A percentile compares a stretch with the other conserved stretches of the same genome.
phyloP scores from a whole-genome alignment of 495 filamentous ascomycete species.

The Penicillium paradoxum region DNA sequence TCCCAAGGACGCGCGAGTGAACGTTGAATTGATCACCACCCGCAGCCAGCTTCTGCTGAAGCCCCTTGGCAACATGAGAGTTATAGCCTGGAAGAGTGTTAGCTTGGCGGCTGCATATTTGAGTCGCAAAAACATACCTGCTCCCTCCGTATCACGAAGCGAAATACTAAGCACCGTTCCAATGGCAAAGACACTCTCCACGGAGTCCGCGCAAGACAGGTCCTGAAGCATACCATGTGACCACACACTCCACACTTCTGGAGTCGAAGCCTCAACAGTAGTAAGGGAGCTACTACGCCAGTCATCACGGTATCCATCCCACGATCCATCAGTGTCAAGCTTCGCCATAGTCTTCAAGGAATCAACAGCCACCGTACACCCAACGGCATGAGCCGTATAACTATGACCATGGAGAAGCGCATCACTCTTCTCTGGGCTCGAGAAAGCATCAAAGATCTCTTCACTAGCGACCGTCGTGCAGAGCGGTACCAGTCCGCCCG shows the following conservation, averaged over 20 bases:
- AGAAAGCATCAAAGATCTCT: slow-evolving; percentile 65
- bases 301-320: slow-evolving; percentile 43
- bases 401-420: slow-evolving; percentile 76
- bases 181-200: slow-evolving; percentile 63
- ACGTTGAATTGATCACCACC: slow-evolving; percentile 49
- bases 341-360: slow-evolving; percentile 50
- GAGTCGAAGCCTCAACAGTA: slow-evolving; percentile 2
- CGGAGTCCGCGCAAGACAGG: slow-evolving; percentile 47
- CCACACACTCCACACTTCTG: slow-evolving; percentile 65
- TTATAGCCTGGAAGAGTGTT: slow-evolving; percentile 51
- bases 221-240: slow-evolving; percentile 48
- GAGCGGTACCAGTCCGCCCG: slow-evolving; percentile 71
- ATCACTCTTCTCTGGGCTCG: slow-evolving; percentile 61
- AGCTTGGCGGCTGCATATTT: not conserved
- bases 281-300: slow-evolving; percentile 26
- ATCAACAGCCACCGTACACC: slow-evolving; percentile 64
- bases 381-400: slow-evolving; percentile 74
- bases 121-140: slow-evolving; percentile 32
- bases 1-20: slow-evolving; percentile 69
- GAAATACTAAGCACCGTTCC: slow-evolving; percentile 67
- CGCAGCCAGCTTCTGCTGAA: slow-evolving; percentile 51
- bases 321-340: slow-evolving; percentile 49
- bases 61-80: slow-evolving; percentile 54
- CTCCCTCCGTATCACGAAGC: slow-evolving; percentile 43
- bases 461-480: slow-evolving; percentile 65